Evolutionary conservation across 352 stramenopile genomes (phyloP).

Genomic region (Globisporangium acanthophoron): DNA sequence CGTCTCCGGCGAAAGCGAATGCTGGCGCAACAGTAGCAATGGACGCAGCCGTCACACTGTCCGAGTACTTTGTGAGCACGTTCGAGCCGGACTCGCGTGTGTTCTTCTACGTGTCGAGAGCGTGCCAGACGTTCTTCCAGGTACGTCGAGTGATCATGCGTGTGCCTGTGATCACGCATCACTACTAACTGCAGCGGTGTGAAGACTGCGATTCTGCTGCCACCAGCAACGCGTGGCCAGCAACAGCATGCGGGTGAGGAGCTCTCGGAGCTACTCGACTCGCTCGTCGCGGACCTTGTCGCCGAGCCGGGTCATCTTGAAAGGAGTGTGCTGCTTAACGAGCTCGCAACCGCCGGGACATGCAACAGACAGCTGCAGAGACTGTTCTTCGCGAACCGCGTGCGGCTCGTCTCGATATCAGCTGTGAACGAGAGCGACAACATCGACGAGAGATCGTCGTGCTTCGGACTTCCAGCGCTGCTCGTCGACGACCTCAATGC

Average conservation of each 20-base stretch:
- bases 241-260: slow-evolving; percentile 16
- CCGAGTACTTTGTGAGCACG: slow-evolving; percentile 43
- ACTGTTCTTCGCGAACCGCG: slow-evolving; percentile 53
- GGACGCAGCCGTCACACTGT: neutral
- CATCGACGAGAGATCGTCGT: neutral
- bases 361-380: slow-evolving; percentile 28
- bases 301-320: slow-evolving; percentile 9
- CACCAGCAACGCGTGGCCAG: neutral
- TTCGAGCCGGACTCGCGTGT: slow-evolving; percentile 57
- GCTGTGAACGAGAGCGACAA: slow-evolving; percentile 4
- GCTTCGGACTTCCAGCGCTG: slow-evolving; percentile 21
- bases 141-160: slow-evolving; percentile 13
- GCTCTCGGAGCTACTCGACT: slow-evolving; percentile 25
- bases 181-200: neutral
- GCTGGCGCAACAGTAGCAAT: neutral
- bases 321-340: slow-evolving; percentile 30
- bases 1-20: neutral
- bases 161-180: neutral
- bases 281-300: slow-evolving; percentile 28
- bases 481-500: slow-evolving; percentile 30
- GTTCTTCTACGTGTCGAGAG: slow-evolving; percentile 44
- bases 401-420: neutral
- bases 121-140: slow-evolving; percentile 39
- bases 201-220: slow-evolving; percentile 8
- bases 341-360: slow-evolving; percentile 34